phyloP scores from a whole-genome alignment of 2,329 filamentous ascomycete species.

The Xylaria sp. region DNA sequence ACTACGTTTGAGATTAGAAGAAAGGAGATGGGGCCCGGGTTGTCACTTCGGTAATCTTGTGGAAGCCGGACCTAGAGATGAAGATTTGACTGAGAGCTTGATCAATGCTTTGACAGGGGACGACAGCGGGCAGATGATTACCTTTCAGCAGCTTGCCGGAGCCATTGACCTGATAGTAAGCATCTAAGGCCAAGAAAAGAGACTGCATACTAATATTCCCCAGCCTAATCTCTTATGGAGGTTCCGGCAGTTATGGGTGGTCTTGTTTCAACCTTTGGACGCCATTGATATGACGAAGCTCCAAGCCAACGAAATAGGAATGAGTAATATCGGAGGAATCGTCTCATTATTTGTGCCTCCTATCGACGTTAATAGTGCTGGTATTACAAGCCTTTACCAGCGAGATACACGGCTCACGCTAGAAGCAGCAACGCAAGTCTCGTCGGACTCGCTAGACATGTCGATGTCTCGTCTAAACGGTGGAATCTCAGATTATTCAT shows the following conservation, averaged over 20 bases:
- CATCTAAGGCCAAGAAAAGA: background rate
- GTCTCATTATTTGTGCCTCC: constrained; percentile 21
- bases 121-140: background rate
- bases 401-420: constrained; percentile 10
- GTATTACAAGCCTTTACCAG: background rate
- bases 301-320: background rate
- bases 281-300: background rate
- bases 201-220: background rate
- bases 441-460: background rate
- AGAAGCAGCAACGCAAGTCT: background rate
- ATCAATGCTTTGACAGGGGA: constrained; percentile 3
- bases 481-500: background rate
- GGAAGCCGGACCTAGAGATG: background rate
- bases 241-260: constrained; percentile 22
- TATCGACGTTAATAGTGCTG: background rate
- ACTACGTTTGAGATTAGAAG: constrained; percentile 5
- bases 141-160: background rate
- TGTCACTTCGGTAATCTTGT: constrained; percentile 3
- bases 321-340: background rate
- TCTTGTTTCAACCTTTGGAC: constrained; percentile 20
- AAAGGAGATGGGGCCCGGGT: background rate
- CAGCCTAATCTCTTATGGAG: constrained; percentile 19
- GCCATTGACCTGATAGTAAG: constrained; percentile 12
- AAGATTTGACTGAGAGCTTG: constrained; percentile 1
- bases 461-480: background rate